Conservation (phyloP, 441 rosid species). For the Arabidopsis lyrata region DNA sequence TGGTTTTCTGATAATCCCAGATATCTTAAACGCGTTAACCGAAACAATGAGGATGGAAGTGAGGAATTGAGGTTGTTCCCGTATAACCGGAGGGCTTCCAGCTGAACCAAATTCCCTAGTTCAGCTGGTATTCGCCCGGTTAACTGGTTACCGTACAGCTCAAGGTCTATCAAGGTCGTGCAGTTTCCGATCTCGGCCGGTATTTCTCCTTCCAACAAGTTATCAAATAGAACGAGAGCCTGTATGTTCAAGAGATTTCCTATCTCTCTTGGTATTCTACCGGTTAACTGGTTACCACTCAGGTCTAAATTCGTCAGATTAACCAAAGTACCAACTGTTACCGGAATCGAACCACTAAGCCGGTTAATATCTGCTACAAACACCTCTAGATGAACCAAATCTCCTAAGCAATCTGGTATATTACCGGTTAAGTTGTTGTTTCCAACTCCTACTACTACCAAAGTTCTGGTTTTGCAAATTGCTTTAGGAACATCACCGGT, state of each 20-base stretch:
- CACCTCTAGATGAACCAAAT: slow-evolving; percentile 61
- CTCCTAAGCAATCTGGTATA: slow-evolving; percentile 63
- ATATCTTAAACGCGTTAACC: slow-evolving; percentile 54
- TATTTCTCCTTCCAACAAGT: slow-evolving; percentile 65
- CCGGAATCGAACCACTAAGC: slow-evolving; percentile 68
- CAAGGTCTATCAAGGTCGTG: slow-evolving; percentile 58
- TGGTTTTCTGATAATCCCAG: slow-evolving; percentile 73
- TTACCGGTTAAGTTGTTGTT: slow-evolving; percentile 71
- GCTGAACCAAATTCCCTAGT: slow-evolving; percentile 63
- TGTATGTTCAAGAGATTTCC: slow-evolving; percentile 71
- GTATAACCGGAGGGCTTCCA: slow-evolving; percentile 57
- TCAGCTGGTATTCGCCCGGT: slow-evolving; percentile 71
- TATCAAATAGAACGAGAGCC: slow-evolving; percentile 49
- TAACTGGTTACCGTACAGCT: slow-evolving; percentile 58
- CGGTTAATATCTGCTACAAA: slow-evolving; percentile 55
- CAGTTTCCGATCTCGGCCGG: slow-evolving; percentile 75
- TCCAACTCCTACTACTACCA: slow-evolving; percentile 51
- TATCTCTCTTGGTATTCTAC: slow-evolving; percentile 63
- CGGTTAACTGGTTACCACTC: slow-evolving; percentile 64
- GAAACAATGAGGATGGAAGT: slow-evolving; percentile 66
- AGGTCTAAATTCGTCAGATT: slow-evolving; percentile 62
- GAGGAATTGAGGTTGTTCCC: slow-evolving; percentile 64
- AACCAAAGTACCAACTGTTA: slow-evolving; percentile 59
- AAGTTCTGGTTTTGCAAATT: slow-evolving; percentile 61
- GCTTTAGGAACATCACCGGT: slow-evolving; percentile 67